Evolutionary conservation across 495 filamentous ascomycete species (phyloP).

Genomic region (Massariosphaeria phaeospora): DNA sequence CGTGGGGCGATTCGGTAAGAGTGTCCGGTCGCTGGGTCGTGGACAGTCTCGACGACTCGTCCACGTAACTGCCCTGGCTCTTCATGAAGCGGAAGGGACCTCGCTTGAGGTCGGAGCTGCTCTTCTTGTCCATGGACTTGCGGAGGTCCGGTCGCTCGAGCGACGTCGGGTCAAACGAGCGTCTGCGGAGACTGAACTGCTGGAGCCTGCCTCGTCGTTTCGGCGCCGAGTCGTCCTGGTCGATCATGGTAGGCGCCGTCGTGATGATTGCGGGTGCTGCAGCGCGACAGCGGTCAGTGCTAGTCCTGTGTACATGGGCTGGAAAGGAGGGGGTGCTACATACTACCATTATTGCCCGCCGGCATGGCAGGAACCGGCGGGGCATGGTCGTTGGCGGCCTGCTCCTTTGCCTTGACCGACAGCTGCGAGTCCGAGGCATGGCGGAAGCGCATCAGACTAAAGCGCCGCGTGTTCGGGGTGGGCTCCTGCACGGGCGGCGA

Average conservation of each 20-base stretch:
- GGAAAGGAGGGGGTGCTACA: conserved; percentile 3
- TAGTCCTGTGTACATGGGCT: conserved; percentile 11
- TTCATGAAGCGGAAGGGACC: conserved; percentile 32
- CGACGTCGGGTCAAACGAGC: conserved; percentile 25
- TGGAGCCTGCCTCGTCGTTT: conserved; percentile 27
- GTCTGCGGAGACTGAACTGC: conserved; percentile 25
- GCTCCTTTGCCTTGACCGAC: conserved; percentile 69
- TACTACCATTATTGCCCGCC: conserved; percentile 5
- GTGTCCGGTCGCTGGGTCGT: conserved; percentile 47
- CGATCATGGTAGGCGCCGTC: conserved; percentile 77
- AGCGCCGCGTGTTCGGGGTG: conserved; percentile 55
- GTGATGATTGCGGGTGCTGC: conserved; percentile 87
- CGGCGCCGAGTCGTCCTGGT: conserved; percentile 6
- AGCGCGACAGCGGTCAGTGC: conserved; percentile 21
- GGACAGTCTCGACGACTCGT: conserved; percentile 60
- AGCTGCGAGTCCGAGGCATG: conserved; percentile 93
- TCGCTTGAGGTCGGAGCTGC: conserved; percentile 28
- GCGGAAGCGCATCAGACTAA: conserved; percentile 84
- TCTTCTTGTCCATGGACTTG: conserved; percentile 35
- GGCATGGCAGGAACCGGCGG: conserved; percentile 59
- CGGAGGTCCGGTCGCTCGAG: conserved; percentile 27
- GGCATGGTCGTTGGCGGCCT: conserved; percentile 44
- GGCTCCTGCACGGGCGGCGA: conserved; percentile 33
- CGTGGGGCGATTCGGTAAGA: conserved; percentile 59
- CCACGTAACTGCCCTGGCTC: conserved; percentile 53